A percentile compares a stretch with the other conserved stretches of the same genome.
phyloP scores from a whole-genome alignment of 2,329 filamentous ascomycete species.

The Cercospora zeae-maydis region DNA sequence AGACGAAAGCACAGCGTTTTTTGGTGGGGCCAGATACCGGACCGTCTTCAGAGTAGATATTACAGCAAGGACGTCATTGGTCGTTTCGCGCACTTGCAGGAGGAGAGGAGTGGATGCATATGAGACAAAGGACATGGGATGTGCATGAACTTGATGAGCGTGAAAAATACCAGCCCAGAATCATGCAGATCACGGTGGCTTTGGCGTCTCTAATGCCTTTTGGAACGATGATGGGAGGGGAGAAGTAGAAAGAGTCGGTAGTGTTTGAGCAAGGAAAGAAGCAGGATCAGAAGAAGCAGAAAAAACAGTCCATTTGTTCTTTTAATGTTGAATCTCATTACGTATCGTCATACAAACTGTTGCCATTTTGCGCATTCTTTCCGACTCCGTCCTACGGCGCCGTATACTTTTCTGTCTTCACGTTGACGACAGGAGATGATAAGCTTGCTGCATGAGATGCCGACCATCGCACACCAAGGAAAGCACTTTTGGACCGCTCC shows the following conservation, averaged over 20 bases:
- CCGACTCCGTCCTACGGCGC: too few relatives aligned
- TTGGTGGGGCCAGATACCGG: neutral
- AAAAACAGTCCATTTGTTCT: constrained; percentile 12
- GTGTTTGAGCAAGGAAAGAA: neutral
- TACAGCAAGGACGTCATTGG: neutral
- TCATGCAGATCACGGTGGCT: neutral
- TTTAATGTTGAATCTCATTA: neutral
- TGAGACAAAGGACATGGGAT: neutral
- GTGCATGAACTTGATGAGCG: constrained; percentile 12
- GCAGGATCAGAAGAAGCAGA: neutral
- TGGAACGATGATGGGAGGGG: neutral
- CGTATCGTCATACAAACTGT: neutral
- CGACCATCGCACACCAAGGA: too few relatives aligned
- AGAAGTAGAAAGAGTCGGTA: constrained; percentile 4
- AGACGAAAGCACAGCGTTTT: constrained; percentile 4
- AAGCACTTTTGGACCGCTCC: too few relatives aligned
- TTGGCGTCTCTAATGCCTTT: constrained; percentile 1
- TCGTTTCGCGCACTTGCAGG: neutral
- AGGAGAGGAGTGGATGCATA: constrained; percentile 3
- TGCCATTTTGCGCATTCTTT: too few relatives aligned
- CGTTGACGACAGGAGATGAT: too few relatives aligned
- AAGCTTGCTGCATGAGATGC: too few relatives aligned
- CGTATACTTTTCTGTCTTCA: too few relatives aligned
- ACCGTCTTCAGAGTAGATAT: constrained; percentile 4
- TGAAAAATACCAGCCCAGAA: constrained; percentile 1